Evolutionary conservation across 176 grass and related monocot genomes (phyloP).

Genomic region (Musa beccarii): DNA sequence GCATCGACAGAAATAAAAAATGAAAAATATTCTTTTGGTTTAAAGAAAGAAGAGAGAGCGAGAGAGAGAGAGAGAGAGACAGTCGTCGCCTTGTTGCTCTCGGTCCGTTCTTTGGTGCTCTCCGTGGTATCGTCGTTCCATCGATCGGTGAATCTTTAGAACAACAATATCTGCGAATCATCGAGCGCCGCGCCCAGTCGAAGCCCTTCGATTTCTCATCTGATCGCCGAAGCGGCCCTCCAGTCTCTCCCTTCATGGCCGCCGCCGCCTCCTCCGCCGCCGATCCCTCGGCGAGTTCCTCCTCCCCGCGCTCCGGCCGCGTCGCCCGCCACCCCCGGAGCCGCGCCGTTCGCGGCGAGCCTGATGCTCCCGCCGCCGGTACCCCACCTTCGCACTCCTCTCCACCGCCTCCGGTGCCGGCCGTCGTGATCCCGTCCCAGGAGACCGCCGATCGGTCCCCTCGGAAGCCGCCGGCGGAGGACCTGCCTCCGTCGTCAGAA

Average conservation of each 20-base stretch:
- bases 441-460: constrained; percentile 1
- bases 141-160: no score
- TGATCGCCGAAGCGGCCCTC: background rate
- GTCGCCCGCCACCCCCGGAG: background rate
- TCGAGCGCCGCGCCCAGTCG: background rate
- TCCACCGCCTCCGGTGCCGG: background rate
- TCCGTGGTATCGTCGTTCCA: no score
- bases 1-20: no score
- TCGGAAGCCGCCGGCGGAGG: constrained; percentile 13
- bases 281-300: constrained; percentile 5
- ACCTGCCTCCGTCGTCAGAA: constrained; percentile 9
- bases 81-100: no score
- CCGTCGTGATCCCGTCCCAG: background rate
- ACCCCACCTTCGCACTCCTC: background rate
- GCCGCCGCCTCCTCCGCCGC: constrained; percentile 11
- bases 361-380: background rate
- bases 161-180: no score
- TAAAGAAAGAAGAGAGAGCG: no score
- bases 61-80: no score
- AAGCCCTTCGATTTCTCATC: background rate
- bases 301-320: background rate
- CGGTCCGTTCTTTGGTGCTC: no score
- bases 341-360: background rate
- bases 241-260: constrained; percentile 9
- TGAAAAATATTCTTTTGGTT: no score